Evolutionary conservation across 2,329 filamentous ascomycete species (phyloP).

Genomic region (Dactylellina haptotyla): DNA sequence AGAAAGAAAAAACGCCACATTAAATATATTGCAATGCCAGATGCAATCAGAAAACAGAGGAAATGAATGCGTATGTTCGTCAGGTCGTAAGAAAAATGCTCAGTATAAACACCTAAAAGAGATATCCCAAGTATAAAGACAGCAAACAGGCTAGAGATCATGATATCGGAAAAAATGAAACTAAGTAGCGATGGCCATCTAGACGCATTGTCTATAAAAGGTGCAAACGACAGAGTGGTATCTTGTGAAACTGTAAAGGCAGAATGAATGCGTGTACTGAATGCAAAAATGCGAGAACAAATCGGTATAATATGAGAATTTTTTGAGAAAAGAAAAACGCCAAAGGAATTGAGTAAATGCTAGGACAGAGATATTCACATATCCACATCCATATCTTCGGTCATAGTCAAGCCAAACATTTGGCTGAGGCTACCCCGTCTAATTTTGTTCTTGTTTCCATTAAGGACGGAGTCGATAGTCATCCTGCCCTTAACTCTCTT

Average conservation of each 20-base stretch:
- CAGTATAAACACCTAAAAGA: slow-evolving; percentile 16
- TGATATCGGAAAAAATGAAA: not conserved
- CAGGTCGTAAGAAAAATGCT: not conserved
- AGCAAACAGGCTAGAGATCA: not conserved
- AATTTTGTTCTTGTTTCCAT: slow-evolving; percentile 28
- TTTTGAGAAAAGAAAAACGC: not conserved
- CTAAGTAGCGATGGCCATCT: slow-evolving; percentile 1
- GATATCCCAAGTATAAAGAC: not conserved
- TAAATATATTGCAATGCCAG: not conserved
- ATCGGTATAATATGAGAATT: not conserved
- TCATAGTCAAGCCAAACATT: slow-evolving; percentile 46
- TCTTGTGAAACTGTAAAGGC: not conserved
- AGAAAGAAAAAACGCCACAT: slow-evolving; percentile 6
- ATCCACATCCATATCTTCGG: slow-evolving; percentile 50
- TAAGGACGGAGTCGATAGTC: slow-evolving; percentile 50
- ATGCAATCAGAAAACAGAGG: slow-evolving; percentile 3
- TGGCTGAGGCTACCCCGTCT: slow-evolving; percentile 43
- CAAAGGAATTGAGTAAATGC: slow-evolving; percentile 4
- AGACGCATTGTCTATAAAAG: not conserved
- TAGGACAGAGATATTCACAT: slow-evolving; percentile 24
- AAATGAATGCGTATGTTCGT: not conserved
- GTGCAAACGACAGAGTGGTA: slow-evolving; percentile 12
- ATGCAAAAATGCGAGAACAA: too few relatives aligned
- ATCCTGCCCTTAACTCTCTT: slow-evolving; percentile 49
- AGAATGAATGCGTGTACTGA: too few relatives aligned